Evolutionary conservation across 306 rosid species (phyloP), one percentile per base, ranked within the genome.

Genomic region (Hippophae gyantsensis): DNA sequence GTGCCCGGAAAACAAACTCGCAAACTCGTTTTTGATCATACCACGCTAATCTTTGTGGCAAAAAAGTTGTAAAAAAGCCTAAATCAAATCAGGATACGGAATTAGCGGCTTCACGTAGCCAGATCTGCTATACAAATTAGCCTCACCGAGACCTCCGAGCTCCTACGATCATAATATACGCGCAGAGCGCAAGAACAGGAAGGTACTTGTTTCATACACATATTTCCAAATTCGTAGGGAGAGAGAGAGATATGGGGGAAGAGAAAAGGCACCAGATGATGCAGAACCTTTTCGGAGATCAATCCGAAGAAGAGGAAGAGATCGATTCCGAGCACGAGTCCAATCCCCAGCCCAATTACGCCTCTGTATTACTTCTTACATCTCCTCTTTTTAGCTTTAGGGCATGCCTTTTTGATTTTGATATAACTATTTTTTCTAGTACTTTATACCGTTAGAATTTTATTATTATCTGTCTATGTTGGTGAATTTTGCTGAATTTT

Each of bases 211-310:
- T 9, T 14, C 52, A 11, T 6, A 48, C 13, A 11, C 13, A 10
- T 13, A n/a, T 14, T 6, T 8, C n/a, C 14, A 10, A 2, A 11
- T 13, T 7, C 8, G 56, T 47, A 58, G 13, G 13, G 63, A 48
- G 57, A 38, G 11, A 51, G 58, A 38, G 64, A 60, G 47, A 69
- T 67, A 80, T 81, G 81, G 99, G 96, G 69, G 89, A 82, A 67
- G 97, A 93, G 71, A 90, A 90, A 78, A 79, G 97, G 55, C 97
- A 93, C 54, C 90, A 86, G 85, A 93, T 93, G 99, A 93, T 93
- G 99, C 99, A 93, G 62, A 93, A 93, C 63, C 95, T 93, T 66
- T 93, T 93, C 67, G 99, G 99, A 0, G 99, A 88, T 47, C 94
- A 93, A 63, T 93, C 99, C 7, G 95, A 89, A 54, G 96, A 92